Percentiles rank a stretch among this genome's conserved stretches.
phyloP scores from a whole-genome alignment of 129 eudicot species.

The Flaveria robusta region DNA sequence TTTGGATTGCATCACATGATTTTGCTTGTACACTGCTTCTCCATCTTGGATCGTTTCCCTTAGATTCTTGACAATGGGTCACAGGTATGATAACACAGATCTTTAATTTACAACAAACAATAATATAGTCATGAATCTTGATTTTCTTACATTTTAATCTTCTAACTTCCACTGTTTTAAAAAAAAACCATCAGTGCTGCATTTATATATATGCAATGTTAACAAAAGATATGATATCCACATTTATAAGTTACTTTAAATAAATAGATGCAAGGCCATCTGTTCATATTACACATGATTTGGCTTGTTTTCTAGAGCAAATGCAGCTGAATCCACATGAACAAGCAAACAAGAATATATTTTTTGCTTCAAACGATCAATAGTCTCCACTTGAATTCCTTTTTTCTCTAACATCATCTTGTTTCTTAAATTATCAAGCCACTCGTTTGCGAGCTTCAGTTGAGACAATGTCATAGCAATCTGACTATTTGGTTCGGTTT shows the following conservation, averaged over 20 bases:
- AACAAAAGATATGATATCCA: background rate
- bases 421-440: slow-evolving; percentile 62
- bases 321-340: slow-evolving; percentile 83
- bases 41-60: slow-evolving; percentile 50
- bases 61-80: background rate
- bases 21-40: slow-evolving; percentile 49
- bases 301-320: slow-evolving; percentile 61
- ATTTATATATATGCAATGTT: background rate
- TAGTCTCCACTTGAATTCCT: slow-evolving; percentile 38
- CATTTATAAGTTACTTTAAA: slow-evolving; percentile 22
- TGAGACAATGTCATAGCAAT: slow-evolving; percentile 71
- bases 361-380: slow-evolving; percentile 73
- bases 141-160: background rate
- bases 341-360: slow-evolving; percentile 75
- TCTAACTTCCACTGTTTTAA: too few relatives aligned
- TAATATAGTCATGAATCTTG: slow-evolving; percentile 15
- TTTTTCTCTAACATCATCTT: slow-evolving; percentile 37
- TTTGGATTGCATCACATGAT: background rate
- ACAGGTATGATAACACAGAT: slow-evolving; percentile 25
- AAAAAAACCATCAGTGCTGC: background rate
- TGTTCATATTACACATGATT: slow-evolving; percentile 25
- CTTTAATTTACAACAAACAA: background rate
- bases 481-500: slow-evolving; percentile 54
- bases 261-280: slow-evolving; percentile 11
- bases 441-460: slow-evolving; percentile 78